Conservation (phyloP, 805 yeast genomes). For the Priceomyces medius region DNA sequence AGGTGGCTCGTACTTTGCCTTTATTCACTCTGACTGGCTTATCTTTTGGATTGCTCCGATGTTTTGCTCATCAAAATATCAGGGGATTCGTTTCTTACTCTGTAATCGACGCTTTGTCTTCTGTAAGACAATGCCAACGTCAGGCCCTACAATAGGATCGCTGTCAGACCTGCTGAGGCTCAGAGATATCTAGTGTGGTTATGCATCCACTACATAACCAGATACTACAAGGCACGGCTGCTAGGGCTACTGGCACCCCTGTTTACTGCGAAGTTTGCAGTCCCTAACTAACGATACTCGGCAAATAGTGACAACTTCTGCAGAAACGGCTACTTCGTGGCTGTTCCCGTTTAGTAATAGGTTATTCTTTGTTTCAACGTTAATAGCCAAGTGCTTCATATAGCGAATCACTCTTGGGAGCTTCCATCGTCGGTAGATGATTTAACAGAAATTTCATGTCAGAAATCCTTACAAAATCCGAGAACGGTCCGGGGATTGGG, state of each 20-base stretch:
- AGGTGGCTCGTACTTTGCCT: too few species aligned
- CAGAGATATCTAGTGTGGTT: not conserved
- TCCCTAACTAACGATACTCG: not conserved
- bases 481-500: not conserved
- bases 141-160: not conserved
- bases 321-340: not conserved
- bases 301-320: not conserved
- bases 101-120: not conserved
- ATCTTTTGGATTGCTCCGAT: not conserved
- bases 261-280: not conserved
- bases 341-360: not conserved
- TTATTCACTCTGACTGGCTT: not conserved
- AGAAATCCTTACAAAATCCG: not conserved
- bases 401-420: not conserved
- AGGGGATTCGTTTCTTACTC: not conserved
- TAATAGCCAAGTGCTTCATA: not conserved
- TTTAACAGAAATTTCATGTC: not conserved
- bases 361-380: not conserved
- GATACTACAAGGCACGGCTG: not conserved
- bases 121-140: not conserved
- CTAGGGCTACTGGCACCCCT: not conserved
- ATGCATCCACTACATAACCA: not conserved
- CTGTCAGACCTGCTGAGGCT: not conserved
- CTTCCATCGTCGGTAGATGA: not conserved
- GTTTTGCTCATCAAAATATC: not conserved